Base-by-base conservation (phyloP, 2,329 filamentous ascomycete genomes). In the Ascochyta lentis region DNA sequence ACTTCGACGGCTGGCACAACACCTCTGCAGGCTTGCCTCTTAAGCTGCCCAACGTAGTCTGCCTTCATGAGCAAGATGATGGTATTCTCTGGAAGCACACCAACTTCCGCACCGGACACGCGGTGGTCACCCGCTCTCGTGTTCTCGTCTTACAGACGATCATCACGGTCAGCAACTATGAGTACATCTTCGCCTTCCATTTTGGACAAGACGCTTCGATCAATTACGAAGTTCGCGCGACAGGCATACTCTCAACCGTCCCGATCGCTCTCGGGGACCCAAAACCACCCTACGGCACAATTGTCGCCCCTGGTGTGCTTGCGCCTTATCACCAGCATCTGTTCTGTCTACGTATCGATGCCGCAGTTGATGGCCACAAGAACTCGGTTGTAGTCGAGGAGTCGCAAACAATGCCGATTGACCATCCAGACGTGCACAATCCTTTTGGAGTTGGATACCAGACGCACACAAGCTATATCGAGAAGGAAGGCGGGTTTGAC, bases 41-140 rank as follows among this genome's bases (percentile, higher is more conserved):
- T 6, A 71, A 73, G 22, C 60, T 77, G 2, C 76, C 75, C 0
- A 80, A 80, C 42, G 77, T 75, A 0, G 62, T 81, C 15, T 81
- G 78, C 64, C 73, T 72, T 47, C 79, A 78, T 76, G 92, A 96
- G 75, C 92, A 96, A 78, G 68, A 71, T 27, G 61, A 66, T 15
- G 65, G 67, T 1, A 70, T 69, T 15, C 49, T 62, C 23, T 70
- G 65, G 65, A 71, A 71, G 52, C 68, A 71, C 43, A 71, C 67
- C 13, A 69, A 68, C 43, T 66, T 63, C 35, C 64, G 65, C 5
- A 69, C 63, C 1, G 58, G 58, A 1, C 52, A 63, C 27, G 65
- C 64, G 4, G 59, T 62, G 6, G 64, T 69, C 5, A 60, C 64
- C 2, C 57, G 68, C 10, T 52, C 58, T 2, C 60, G 68, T n/a